A percentile compares a stretch with the other conserved stretches of the same genome.
These are phyloP conservation scores for Verticillium albo-atrum DNA, from an alignment of 2,329 filamentous ascomycete species.

Conservation along the genomic window DNA sequence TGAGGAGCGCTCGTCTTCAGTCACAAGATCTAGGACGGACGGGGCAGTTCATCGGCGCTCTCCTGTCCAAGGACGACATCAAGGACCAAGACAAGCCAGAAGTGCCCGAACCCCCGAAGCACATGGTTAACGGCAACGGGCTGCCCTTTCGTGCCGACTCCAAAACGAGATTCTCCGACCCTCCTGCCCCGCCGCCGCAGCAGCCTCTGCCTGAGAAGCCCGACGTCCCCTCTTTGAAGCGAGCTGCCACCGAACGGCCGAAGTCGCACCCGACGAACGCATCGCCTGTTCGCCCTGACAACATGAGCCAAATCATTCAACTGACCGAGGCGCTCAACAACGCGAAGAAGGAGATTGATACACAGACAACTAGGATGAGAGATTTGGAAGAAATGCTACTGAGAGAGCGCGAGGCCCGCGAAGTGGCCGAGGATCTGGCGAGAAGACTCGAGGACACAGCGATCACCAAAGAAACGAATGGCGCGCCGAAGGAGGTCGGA, in stretches of 20 bases:
- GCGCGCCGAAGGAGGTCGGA: slow-evolving; percentile 27
- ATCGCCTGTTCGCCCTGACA: slow-evolving; percentile 58
- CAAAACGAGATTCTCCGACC: slow-evolving; percentile 85
- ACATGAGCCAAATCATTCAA: slow-evolving; percentile 70
- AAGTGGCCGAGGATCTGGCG: slow-evolving; percentile 78
- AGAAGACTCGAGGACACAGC: slow-evolving; percentile 60
- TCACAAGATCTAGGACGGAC: slow-evolving; percentile 80
- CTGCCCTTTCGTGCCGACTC: slow-evolving; percentile 63
- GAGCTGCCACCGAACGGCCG: slow-evolving; percentile 70
- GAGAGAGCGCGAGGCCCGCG: slow-evolving; percentile 75
- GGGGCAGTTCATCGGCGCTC: slow-evolving; percentile 71
- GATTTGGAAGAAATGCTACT: slow-evolving; percentile 75
- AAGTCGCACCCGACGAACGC: slow-evolving; percentile 49
- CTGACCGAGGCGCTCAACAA: slow-evolving; percentile 80
- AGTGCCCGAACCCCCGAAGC: slow-evolving; percentile 41
- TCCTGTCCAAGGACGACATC: slow-evolving; percentile 68
- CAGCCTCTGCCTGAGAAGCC: slow-evolving; percentile 93
- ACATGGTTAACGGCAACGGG: slow-evolving; percentile 45
- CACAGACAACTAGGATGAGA: slow-evolving; percentile 73
- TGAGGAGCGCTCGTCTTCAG: slow-evolving; percentile 85
- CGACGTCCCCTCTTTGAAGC: slow-evolving; percentile 70
- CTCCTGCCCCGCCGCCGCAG: slow-evolving; percentile 87
- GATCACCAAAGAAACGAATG: slow-evolving; percentile 29
- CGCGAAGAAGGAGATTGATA: slow-evolving; percentile 82
- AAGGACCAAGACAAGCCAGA: slow-evolving; percentile 54